Conservation (phyloP, 495 filamentous ascomycete genomes). For the Lophiotrema nucula region DNA sequence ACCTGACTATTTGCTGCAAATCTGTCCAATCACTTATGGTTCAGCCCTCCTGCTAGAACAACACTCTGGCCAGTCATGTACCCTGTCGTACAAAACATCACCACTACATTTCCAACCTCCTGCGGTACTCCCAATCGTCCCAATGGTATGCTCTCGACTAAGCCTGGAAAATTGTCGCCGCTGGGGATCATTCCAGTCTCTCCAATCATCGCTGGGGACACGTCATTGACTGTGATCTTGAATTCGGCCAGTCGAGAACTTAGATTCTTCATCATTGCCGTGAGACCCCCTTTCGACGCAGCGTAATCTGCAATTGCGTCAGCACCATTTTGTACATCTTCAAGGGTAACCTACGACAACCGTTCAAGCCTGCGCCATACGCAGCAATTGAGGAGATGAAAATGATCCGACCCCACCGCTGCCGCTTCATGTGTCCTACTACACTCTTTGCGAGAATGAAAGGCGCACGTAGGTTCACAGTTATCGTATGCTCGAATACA, state of each 20-base stretch:
- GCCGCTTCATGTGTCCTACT: constrained; percentile 62
- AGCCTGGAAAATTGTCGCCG: constrained; percentile 30
- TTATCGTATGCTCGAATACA: constrained; percentile 66
- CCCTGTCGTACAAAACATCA: constrained; percentile 65
- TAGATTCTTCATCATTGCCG: constrained; percentile 66
- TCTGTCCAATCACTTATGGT: constrained; percentile 22
- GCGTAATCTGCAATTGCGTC: constrained; percentile 54
- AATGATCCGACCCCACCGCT: constrained; percentile 65
- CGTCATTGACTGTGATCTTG: constrained; percentile 73
- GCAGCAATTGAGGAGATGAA: constrained; percentile 69
- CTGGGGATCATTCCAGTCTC: constrained; percentile 44
- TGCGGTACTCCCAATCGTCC: constrained; percentile 62
- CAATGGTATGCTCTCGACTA: constrained; percentile 55
- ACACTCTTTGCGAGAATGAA: constrained; percentile 66
- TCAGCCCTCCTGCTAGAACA: constrained; percentile 38
- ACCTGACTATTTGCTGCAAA: no score
- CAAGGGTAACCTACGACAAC: constrained; percentile 50
- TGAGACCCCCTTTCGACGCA: constrained; percentile 62
- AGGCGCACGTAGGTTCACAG: constrained; percentile 63
- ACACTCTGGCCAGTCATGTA: constrained; percentile 59
- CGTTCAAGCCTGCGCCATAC: constrained; percentile 65
- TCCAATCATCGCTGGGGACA: constrained; percentile 73
- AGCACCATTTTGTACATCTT: not conserved
- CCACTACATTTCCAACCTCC: constrained; percentile 67
- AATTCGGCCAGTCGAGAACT: constrained; percentile 58